Base-by-base conservation (phyloP, 164 flowering plant species). In the Warburgia ugandensis region DNA sequence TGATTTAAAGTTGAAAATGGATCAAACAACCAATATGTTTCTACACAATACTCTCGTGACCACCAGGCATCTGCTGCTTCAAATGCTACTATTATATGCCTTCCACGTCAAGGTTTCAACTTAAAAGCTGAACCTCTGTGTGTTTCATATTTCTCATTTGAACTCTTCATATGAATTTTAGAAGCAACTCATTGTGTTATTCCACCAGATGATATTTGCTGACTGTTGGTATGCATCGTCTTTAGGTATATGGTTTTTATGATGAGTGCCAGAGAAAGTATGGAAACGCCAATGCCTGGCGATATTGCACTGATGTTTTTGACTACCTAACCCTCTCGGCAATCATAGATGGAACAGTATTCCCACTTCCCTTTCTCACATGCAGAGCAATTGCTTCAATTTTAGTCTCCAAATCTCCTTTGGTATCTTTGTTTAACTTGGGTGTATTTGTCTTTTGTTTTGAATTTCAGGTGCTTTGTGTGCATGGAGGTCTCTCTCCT, bases 261-360 rank as follows among this genome's bases (percentile, higher is more conserved):
- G 97, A 88, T 68, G 99, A 92, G 54, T 92, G 99, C 77, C 99
- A 88, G 54, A 79, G 99, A 63, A 92, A 92, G 77, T 92, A 92
- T 68, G 99, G 99, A 55, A 92, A 92, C 80, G 99, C 99, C 42
- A 92, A 92, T 76, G 99, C 94, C 36, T 92, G 99, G 96, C 84
- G 96, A 60, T 92, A 94, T 50, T 94, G 97, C 77, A 94, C 97
- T 45, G 99, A 94, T 76, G 97, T 94, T 50, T 94, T 94, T 68
- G 99, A 94, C 64, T 94, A 77, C 64, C 76, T 94, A 48, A 89
- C 99, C 4, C 84, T 94, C 19, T 86, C 99, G 25, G 99, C 99
- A 20, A 86, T 94, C 42, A 94, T 94, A 50, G 94, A 94, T 78
- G 94, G 96, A 60, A 86, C 99, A 41, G 99, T 94, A 73, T 5